These are phyloP conservation scores for Microbotryomycetes sp. DNA, from an alignment of 1,284 basidiomycete species.

Conservation along the genomic window DNA sequence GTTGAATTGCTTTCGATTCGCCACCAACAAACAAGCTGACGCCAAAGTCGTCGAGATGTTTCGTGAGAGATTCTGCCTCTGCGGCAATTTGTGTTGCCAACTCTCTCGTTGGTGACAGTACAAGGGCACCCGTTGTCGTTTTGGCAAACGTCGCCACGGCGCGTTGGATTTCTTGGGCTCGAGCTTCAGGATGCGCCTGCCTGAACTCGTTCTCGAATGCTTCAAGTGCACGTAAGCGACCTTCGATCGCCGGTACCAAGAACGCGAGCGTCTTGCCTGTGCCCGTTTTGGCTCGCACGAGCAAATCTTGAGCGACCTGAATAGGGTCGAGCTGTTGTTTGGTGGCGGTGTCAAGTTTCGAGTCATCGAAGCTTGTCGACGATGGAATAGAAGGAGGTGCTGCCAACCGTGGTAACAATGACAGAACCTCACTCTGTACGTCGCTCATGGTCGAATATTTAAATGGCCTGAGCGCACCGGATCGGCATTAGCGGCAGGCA, in stretches of 20 bases:
- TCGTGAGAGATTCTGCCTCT: slow-evolving; percentile 72
- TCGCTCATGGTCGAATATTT: slow-evolving; percentile 67
- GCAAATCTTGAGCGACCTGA: slow-evolving; percentile 58
- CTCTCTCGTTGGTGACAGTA: slow-evolving; percentile 91
- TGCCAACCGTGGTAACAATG: slow-evolving; percentile 49
- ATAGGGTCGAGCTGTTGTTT: slow-evolving; percentile 13
- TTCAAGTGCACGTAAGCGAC: slow-evolving; percentile 72
- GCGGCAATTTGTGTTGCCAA: slow-evolving; percentile 88
- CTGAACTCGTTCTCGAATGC: slow-evolving; percentile 78
- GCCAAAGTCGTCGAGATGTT: slow-evolving; percentile 69
- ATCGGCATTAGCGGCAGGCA: neutral
- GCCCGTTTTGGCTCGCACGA: slow-evolving; percentile 88
- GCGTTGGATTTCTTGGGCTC: slow-evolving; percentile 41
- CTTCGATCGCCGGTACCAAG: slow-evolving; percentile 67
- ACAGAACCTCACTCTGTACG: slow-evolving; percentile 75
- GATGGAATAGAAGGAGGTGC: no score
- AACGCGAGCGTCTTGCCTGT: slow-evolving; percentile 92
- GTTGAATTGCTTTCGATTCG: slow-evolving; percentile 71
- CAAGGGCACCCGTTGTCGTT: slow-evolving; percentile 61
- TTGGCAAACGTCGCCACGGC: slow-evolving; percentile 35
- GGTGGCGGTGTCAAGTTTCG: neutral
- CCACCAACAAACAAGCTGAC: slow-evolving; percentile 93
- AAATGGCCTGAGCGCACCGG: slow-evolving; percentile 53
- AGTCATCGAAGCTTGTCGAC: no score
- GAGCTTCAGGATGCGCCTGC: slow-evolving; percentile 38